These are phyloP conservation scores for Fusarium sp. DNA, from an alignment of 2,329 filamentous ascomycete genomes.

Conservation along the genomic window DNA sequence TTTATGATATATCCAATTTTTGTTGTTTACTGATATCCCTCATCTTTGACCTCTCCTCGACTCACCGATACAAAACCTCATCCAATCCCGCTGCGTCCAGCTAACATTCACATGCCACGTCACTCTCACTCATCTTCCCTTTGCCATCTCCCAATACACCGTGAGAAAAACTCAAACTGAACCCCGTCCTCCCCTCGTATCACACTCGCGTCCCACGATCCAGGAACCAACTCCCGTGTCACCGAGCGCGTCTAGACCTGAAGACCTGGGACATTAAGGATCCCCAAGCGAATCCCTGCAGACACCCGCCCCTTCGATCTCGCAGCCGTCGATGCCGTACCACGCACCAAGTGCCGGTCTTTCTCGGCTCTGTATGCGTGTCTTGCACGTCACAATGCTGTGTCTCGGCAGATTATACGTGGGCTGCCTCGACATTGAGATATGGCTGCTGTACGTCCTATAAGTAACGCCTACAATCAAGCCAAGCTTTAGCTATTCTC, in stretches of 20 bases:
- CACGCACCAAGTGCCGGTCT: constrained; percentile 21
- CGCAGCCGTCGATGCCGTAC: constrained; percentile 19
- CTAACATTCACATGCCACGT: background rate
- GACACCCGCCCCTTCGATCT: constrained; percentile 29
- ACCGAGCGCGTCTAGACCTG: constrained; percentile 8
- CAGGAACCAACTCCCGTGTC: constrained; percentile 27
- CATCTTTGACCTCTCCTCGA: background rate
- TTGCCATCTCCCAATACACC: background rate
- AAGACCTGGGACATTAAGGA: constrained; percentile 28
- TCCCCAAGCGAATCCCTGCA: constrained; percentile 24
- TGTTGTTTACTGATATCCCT: background rate
- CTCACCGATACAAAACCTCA: background rate
- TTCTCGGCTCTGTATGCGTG: constrained; percentile 8
- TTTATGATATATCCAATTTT: constrained; percentile 41
- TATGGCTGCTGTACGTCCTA: constrained; percentile 10
- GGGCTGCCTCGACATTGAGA: constrained; percentile 4
- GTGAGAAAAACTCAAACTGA: constrained; percentile 11
- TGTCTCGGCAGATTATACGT: constrained; percentile 36
- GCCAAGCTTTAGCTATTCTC: background rate
- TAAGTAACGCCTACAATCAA: constrained; percentile 30
- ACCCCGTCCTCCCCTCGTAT: constrained; percentile 20
- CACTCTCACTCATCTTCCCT: background rate
- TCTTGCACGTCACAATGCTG: background rate
- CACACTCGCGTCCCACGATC: constrained; percentile 36
- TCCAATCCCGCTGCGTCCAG: background rate